Conservation (phyloP, 345 rosid genomes). For the Gossypium ekmanianum region DNA sequence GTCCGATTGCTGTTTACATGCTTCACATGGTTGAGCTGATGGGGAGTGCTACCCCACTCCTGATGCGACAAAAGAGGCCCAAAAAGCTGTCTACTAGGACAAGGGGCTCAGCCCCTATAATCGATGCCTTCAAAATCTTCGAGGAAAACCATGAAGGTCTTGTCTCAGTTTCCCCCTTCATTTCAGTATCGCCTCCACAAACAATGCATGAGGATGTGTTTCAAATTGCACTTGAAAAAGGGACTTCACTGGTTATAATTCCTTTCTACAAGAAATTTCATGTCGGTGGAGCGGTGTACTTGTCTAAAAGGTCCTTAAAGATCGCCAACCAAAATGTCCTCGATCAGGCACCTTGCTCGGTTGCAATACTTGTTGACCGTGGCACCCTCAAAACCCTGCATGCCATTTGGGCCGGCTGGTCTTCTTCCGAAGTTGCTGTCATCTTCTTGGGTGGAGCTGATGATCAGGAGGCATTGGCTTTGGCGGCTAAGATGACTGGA, state of each 20-base stretch:
- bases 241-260: conserved; percentile 17
- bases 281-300: neutral
- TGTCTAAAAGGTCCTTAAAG: neutral
- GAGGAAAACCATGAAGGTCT: conserved; percentile 44
- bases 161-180: conserved; percentile 65
- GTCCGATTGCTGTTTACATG: conserved; percentile 70
- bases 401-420: neutral
- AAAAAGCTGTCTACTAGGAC: conserved; percentile 22
- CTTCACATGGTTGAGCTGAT: conserved; percentile 90
- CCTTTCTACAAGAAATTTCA: conserved; percentile 21
- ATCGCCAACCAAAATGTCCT: neutral
- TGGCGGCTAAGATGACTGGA: neutral
- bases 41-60: conserved; percentile 84
- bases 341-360: neutral
- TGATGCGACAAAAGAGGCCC: conserved; percentile 64
- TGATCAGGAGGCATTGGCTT: conserved; percentile 1
- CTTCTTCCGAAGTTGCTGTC: neutral
- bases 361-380: neutral
- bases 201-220: conserved; percentile 24
- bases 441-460: conserved; percentile 11
- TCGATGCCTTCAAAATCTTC: conserved; percentile 72
- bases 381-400: neutral
- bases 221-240: conserved; percentile 20
- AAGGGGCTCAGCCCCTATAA: conserved; percentile 75
- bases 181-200: conserved; percentile 37